Base-by-base conservation (phyloP, 202 grass and related monocot species). In the Cymbopogon flexuosus region DNA sequence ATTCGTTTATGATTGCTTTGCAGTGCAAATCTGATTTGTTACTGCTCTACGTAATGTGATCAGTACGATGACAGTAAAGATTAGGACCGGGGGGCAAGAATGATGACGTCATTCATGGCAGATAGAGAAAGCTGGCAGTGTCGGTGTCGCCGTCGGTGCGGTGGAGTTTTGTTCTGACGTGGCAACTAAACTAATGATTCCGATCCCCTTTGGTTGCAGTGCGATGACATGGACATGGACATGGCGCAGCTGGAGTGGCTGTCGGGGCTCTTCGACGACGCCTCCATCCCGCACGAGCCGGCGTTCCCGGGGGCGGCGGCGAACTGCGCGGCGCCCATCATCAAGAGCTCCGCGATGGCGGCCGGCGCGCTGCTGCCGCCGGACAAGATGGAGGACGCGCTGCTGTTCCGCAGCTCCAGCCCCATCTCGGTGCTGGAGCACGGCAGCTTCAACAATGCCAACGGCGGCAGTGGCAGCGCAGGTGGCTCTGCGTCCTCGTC, bases 221-320 rank as follows among this genome's bases (percentile, higher is more conserved):
- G 92, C 68, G 92, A 94, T 0, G 92, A 90, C 49, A 77, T 93
- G 9, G 92, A 89, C 80, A 83, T 92, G 40, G 91, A 90, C 82
- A 89, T 93, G 84, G 87, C 84, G 68, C 90, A 93, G 84, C 82
- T 98, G 70, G 95, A 98, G 78, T 98, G 90, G 95, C 73, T 93
- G 71, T 86, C 92, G 51, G 89, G 79, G 2, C 90, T 98, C 7
- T 87, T 98, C 35, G 90, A 98, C 65, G 92, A 95, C 68, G 36
- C 78, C 12, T 82, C 86, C 58, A 90, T 89, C 79, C 84, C 95
- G 46, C 88, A 87, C 80, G 86, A 85, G 77, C 85, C 82, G 79
- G 72, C 76, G 8, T 79, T 93, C 68, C 82, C 85, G 1, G 68
- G 42, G 9, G 57, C 52, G 0, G 7, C 51, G 34, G 61, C 42